These are phyloP conservation scores for Caloboletus inedulis DNA, from an alignment of 1,284 basidiomycete genomes.

Conservation along the genomic window DNA sequence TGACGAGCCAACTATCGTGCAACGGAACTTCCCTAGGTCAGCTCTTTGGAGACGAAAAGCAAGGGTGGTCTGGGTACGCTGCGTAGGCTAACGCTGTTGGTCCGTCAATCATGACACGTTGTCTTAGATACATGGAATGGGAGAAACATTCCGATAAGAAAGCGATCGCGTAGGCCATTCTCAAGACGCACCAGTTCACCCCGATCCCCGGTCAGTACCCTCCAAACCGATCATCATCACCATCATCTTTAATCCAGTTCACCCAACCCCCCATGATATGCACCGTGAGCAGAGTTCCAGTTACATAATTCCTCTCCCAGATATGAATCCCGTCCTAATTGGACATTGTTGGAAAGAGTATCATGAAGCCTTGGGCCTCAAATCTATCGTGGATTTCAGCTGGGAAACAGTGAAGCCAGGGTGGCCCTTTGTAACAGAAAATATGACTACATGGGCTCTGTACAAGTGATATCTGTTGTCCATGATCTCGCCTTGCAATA, in stretches of 20 bases:
- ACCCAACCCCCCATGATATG: not conserved
- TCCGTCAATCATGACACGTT: not conserved
- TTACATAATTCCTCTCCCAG: constrained; percentile 46
- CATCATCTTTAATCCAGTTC: not conserved
- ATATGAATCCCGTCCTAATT: constrained; percentile 51
- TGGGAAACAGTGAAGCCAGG: constrained; percentile 57
- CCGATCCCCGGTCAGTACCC: constrained; percentile 14
- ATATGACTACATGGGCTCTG: no score
- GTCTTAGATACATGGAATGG: constrained; percentile 18
- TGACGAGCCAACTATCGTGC: constrained; percentile 2
- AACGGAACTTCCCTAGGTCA: not conserved
- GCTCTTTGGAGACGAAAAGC: constrained; percentile 15
- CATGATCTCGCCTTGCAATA: constrained; percentile 15
- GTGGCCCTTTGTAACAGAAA: no score
- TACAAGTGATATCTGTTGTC: constrained; percentile 21
- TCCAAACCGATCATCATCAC: not conserved
- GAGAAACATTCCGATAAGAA: constrained; percentile 19
- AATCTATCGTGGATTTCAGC: constrained; percentile 47
- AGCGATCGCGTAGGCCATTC: constrained; percentile 8
- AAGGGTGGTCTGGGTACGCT: constrained; percentile 17
- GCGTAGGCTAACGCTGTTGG: no score
- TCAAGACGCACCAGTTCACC: constrained; percentile 13
- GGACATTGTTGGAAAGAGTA: constrained; percentile 57
- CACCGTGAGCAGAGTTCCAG: constrained; percentile 39
- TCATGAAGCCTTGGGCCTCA: constrained; percentile 48